Evolutionary conservation across 108 stramenopile species (phyloP), one percentile per base, ranked within the genome.

Genomic region (Cyclotella cryptica): DNA sequence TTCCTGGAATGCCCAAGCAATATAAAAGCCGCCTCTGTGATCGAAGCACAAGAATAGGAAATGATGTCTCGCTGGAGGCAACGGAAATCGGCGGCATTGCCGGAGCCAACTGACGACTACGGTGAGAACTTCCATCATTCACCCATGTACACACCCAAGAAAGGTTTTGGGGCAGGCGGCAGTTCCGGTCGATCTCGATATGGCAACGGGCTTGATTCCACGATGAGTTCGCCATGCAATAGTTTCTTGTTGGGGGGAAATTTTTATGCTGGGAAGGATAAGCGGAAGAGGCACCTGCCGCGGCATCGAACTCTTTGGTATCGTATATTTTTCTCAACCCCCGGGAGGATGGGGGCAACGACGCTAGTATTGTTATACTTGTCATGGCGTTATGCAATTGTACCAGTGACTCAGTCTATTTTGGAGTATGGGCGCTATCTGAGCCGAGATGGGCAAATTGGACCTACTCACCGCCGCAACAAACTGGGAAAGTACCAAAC

Each of bases 201-300:
- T 35, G 27, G 47, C 72, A 53, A 53, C 21, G 35, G 52, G 0
- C 52, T 54, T 24, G 41, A 65, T 35, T 47, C 64, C 51, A 64
- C 35, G 35, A 35, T 66, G 26, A 29, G 27, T 14, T 69, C 74
- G 12, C 79, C 68, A 1, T 88, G 88, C 75, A 87, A 87, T 41
- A 83, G 63, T 66, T 91, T 91, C 63, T 64, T 91, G 26, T 64
- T 91, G 71, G 90, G 90, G 35, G 90, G 90, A 10, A 68, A 86
- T 39, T 90, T 75, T 47, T 88, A 90, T 72, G 81, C 87, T 4
- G 89, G 89, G 14, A 90, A 90, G 59, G 90, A 91, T 70, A 88
- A 91, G 54, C 71, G 85, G 24, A 63, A 77, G 15, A 69, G 67
- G 43, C 63, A 63, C 43, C 84, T 85, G 58, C 67, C 79, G 27